A percentile compares a stretch with the other conserved stretches of the same genome.
phyloP scores from a whole-genome alignment of 495 filamentous ascomycete species.

The Hapsidospora chrysogenum region DNA sequence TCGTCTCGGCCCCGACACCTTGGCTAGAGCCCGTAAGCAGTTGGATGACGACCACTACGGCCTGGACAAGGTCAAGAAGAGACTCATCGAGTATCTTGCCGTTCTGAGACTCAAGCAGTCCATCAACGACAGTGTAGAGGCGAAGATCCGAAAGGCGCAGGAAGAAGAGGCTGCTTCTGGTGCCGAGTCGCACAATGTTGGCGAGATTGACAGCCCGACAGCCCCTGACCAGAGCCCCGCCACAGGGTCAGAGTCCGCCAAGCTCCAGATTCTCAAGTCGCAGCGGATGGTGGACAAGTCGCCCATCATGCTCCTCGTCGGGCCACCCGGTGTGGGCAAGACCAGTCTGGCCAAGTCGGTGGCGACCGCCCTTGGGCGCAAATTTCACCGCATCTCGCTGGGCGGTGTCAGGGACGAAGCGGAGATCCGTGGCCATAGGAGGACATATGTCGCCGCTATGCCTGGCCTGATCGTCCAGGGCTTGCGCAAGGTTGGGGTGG shows the following conservation, averaged over 20 bases:
- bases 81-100: conserved; percentile 86
- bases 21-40: conserved; percentile 69
- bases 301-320: conserved; percentile 84
- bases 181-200: conserved; percentile 15
- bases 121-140: conserved; percentile 63
- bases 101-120: conserved; percentile 88
- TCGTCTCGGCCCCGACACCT: conserved; percentile 64
- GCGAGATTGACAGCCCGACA: conserved; percentile 16
- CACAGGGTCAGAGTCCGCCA: conserved; percentile 32
- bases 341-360: conserved; percentile 91
- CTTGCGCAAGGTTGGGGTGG: conserved; percentile 87
- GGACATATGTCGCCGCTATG: conserved; percentile 98
- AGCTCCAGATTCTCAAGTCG: conserved; percentile 51
- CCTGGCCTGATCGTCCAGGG: conserved; percentile 89
- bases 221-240: conserved; percentile 9
- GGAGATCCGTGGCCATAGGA: conserved; percentile 87
- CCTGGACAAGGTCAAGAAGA: conserved; percentile 92
- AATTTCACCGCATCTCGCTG: conserved; percentile 95
- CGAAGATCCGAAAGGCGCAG: conserved; percentile 50
- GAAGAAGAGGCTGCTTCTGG: conserved; percentile 31
- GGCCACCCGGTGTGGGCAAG: conserved; percentile 92
- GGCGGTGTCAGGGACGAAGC: conserved; percentile 94
- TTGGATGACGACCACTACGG: conserved; percentile 95
- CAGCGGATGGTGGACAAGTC: conserved; percentile 83
- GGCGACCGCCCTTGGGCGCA: conserved; percentile 76